A percentile compares a stretch with the other conserved stretches of the same genome.
Conservation (phyloP, 345 rosid species). For the Noccaea caerulescens region DNA sequence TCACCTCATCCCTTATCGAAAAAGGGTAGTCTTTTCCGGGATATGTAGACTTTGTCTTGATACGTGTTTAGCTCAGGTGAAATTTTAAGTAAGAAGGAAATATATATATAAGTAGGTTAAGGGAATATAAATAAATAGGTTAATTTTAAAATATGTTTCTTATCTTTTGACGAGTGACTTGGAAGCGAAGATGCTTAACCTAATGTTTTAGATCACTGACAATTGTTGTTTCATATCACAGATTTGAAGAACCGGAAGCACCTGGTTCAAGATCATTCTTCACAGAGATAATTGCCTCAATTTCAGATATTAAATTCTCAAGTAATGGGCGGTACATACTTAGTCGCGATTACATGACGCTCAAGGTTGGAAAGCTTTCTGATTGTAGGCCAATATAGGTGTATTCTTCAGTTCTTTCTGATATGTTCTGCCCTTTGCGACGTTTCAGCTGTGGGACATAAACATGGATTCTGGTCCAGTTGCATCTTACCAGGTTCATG, state of each 20-base stretch:
- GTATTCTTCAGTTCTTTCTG: slow-evolving; percentile 19
- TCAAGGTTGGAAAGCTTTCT: slow-evolving; percentile 65
- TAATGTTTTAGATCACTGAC: slow-evolving; percentile 21
- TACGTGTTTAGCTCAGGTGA: slow-evolving; percentile 4
- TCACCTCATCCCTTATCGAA: slow-evolving; percentile 12
- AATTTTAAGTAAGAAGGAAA: slow-evolving; percentile 8
- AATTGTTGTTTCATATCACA: slow-evolving; percentile 43
- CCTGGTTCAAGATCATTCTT: slow-evolving; percentile 95
- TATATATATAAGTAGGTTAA: slow-evolving; percentile 3
- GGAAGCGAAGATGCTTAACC: slow-evolving; percentile 2
- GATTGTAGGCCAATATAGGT: background rate
- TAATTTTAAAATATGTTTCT: background rate
- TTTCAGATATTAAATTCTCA: slow-evolving; percentile 93
- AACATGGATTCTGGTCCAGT: slow-evolving; percentile 99
- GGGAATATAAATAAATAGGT: slow-evolving; percentile 4
- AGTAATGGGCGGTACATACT: slow-evolving; percentile 89
- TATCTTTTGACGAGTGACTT: slow-evolving; percentile 11
- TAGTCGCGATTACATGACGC: slow-evolving; percentile 99
- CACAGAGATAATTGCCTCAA: slow-evolving; percentile 98
- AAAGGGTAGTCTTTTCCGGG: background rate
- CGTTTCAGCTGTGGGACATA: slow-evolving; percentile 84
- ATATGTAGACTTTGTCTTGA: background rate
- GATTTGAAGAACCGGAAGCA: slow-evolving; percentile 95
- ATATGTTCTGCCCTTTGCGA: slow-evolving; percentile 13
- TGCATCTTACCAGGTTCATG: slow-evolving; percentile 95